phyloP scores from a whole-genome alignment of 495 filamentous ascomycete genomes.

The Penicillium fimorum region DNA sequence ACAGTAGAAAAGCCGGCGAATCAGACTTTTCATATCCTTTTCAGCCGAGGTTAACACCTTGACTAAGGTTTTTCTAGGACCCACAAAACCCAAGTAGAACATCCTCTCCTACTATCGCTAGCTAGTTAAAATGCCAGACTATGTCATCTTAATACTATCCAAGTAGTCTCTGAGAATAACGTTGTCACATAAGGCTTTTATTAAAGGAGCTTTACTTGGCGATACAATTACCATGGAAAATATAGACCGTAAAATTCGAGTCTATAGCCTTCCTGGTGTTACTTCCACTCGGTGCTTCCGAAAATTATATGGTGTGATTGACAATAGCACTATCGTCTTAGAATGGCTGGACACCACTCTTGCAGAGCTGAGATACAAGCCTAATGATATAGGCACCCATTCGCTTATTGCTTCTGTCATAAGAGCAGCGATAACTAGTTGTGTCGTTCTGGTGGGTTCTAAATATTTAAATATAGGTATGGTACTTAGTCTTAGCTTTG shows the following conservation, averaged over 20 bases:
- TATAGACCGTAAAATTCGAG: not conserved
- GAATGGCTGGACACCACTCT: slow-evolving; percentile 1
- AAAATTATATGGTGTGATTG: not conserved
- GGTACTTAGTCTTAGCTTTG: not conserved
- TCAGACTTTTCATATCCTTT: no score
- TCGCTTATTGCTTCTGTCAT: not conserved
- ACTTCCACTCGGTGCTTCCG: not conserved
- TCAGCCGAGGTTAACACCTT: no score
- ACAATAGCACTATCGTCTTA: not conserved
- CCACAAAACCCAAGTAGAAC: no score
- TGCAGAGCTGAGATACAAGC: not conserved
- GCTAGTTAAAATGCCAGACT: no score
- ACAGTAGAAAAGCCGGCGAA: no score
- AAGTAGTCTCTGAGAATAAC: not conserved
- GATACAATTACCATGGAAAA: not conserved
- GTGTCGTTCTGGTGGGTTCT: not conserved
- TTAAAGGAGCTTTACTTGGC: not conserved
- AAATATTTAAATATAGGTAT: not conserved
- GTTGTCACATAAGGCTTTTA: not conserved
- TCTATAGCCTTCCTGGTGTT: not conserved
- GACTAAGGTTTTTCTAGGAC: no score
- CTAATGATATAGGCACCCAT: not conserved
- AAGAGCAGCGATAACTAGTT: not conserved
- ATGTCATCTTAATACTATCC: no score
- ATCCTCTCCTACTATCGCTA: no score